Base-by-base conservation (phyloP, 148 eudicot species). In the Silene latifolia region DNA sequence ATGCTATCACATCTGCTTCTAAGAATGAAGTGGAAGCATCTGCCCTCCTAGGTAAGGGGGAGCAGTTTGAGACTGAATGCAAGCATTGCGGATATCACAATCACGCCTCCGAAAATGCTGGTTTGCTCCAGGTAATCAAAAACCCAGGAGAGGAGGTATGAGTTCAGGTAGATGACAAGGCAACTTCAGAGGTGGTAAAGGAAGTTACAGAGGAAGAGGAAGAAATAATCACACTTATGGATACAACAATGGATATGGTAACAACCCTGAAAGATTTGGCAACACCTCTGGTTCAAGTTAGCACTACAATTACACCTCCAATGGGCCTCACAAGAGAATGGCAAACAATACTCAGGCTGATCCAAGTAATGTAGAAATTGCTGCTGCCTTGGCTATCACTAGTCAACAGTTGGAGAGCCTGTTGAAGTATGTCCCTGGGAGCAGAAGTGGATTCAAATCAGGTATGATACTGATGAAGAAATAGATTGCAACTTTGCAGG, bases 1-100 rank as follows among this genome's bases (percentile, higher is more conserved):
- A 12, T 0, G 3, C 9, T 0, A 1, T 13, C 4, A 0, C 29
- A 4, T 1, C 58, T 3, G 3, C 4, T 15, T 0, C 0, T 0
- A 39, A 39, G 1, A 0, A 0, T 39, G 44, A 13, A 14, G n/a
- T 12, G 2, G 58, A 53, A 53, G n/a, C 18, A 13, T 17, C 5
- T 10, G 18, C 15, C 8, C n/a, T 53, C n/a, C 6, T 13, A 4
- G 58, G n/a, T 0, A 13, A 53, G n/a, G 18, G n/a, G n/a, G 58
- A 53, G n/a, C 15, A 17, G n/a, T 17, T 4, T 12, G n/a, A 53
- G 9, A 39, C 8, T 39, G 44, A 39, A 8, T 39, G 44, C 8
- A 39, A 7, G 1, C 9, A 5, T 8, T 39, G 44, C 6, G 44
- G 44, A 5, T 39, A 8, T 2, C 2, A 1, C 5, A 54, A 54